Conservation (phyloP, 257 asterid genomes). For the Phtheirospermum japonicum region DNA sequence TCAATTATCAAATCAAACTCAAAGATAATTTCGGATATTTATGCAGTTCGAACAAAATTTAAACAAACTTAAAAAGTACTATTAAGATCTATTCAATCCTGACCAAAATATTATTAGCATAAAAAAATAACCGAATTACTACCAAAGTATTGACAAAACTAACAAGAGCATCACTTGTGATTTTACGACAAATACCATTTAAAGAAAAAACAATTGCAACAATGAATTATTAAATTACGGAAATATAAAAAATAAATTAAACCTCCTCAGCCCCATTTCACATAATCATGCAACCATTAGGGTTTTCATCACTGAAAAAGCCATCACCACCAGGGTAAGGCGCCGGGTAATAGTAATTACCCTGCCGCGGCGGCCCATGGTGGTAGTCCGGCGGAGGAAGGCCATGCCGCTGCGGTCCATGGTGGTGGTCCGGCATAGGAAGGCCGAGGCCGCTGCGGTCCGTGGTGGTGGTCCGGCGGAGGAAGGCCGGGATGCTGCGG, state of each 20-base stretch:
- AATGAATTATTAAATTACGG: neutral
- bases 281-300: constrained; percentile 38
- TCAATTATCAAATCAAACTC: too few relatives aligned
- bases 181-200: too few relatives aligned
- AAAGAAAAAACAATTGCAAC: neutral
- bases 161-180: too few relatives aligned
- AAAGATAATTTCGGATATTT: too few relatives aligned
- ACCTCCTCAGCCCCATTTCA: neutral
- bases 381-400: constrained; percentile 28
- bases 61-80: too few relatives aligned
- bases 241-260: neutral
- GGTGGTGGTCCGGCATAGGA: too few relatives aligned
- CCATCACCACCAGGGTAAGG: constrained; percentile 24
- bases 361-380: constrained; percentile 20
- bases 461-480: constrained; percentile 8
- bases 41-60: too few relatives aligned
- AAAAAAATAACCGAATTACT: too few relatives aligned
- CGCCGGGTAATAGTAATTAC: constrained; percentile 8
- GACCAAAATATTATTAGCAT: too few relatives aligned
- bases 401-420: constrained; percentile 9
- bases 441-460: constrained; percentile 10
- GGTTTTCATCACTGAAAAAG: constrained; percentile 35
- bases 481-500: neutral
- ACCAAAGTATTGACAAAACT: too few relatives aligned
- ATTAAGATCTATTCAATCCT: too few relatives aligned